phyloP scores from a whole-genome alignment of 495 filamentous ascomycete species.

The Neurospora tetraspora region DNA sequence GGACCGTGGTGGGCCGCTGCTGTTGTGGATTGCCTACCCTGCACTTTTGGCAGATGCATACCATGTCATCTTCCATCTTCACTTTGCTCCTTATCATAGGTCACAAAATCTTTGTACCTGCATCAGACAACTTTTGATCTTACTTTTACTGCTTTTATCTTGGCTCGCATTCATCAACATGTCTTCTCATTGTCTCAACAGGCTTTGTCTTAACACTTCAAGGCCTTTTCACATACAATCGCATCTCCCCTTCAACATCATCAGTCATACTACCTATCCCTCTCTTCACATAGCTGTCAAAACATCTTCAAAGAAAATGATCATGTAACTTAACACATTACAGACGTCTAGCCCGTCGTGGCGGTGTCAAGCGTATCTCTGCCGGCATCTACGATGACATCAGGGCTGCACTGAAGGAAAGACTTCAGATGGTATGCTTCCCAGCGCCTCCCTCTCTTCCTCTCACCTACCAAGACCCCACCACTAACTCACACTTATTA shows the following conservation, averaged over 20 bases:
- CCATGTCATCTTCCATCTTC: neutral
- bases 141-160: neutral
- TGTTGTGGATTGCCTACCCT: neutral
- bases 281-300: neutral
- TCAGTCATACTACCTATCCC: neutral
- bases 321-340: conserved; percentile 2
- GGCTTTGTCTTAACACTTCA: neutral
- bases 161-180: neutral
- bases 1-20: neutral
- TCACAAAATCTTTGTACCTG: neutral
- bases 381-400: conserved; percentile 60
- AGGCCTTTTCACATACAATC: neutral
- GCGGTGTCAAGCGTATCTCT: conserved; percentile 68
- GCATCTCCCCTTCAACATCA: neutral
- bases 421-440: conserved; percentile 40
- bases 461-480: neutral
- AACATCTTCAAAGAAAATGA: neutral
- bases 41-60: neutral
- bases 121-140: neutral
- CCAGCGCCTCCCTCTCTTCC: neutral
- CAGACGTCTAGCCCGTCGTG: conserved; percentile 69
- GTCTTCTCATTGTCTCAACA: neutral
- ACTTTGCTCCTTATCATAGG: neutral
- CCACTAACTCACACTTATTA: conserved; percentile 11
- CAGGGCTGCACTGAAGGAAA: conserved; percentile 41